Percentiles rank a stretch among this genome's conserved stretches.
Conservation (phyloP, 306 rosid species). For the Cicer cuneatum region DNA sequence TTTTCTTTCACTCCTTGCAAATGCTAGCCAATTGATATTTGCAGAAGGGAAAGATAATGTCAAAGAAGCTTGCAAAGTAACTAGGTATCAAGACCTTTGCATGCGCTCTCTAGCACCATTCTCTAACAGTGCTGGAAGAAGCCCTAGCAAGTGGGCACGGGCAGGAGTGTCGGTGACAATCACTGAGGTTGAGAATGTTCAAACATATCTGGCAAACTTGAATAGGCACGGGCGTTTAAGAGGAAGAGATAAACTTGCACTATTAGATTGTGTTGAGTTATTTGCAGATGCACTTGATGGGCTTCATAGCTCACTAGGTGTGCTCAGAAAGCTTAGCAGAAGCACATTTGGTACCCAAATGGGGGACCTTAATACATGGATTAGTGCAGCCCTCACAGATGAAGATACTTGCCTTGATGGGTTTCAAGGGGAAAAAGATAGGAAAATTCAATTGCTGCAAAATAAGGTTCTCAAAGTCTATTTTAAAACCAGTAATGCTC, state of each 20-base stretch:
- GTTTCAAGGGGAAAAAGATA: slow-evolving; percentile 49
- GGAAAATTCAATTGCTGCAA: slow-evolving; percentile 42
- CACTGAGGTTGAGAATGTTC: slow-evolving; percentile 51
- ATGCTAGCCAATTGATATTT: slow-evolving; percentile 28
- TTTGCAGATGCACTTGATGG: slow-evolving; percentile 58
- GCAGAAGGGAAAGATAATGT: slow-evolving; percentile 50
- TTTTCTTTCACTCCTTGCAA: slow-evolving; percentile 36
- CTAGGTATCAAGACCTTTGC: slow-evolving; percentile 58
- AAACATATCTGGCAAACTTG: slow-evolving; percentile 41
- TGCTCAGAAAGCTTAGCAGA: slow-evolving; percentile 60
- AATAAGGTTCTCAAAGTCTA: slow-evolving; percentile 48
- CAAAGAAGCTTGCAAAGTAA: slow-evolving; percentile 66
- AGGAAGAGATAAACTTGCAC: slow-evolving; percentile 54
- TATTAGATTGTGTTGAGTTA: slow-evolving; percentile 64
- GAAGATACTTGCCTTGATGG: slow-evolving; percentile 69
- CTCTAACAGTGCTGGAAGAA: slow-evolving; percentile 55
- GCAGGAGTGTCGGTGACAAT: slow-evolving; percentile 73
- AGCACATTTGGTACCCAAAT: slow-evolving; percentile 60
- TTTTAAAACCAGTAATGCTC: slow-evolving; percentile 63
- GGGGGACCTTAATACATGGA: slow-evolving; percentile 69
- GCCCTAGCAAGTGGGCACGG: slow-evolving; percentile 71
- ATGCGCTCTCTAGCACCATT: slow-evolving; percentile 56
- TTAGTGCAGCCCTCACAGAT: slow-evolving; percentile 72
- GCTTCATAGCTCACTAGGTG: slow-evolving; percentile 62
- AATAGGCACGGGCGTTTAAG: slow-evolving; percentile 28